A percentile compares a stretch with the other conserved stretches of the same genome.
Evolutionary conservation across 2,329 filamentous ascomycete genomes (phyloP).

Genomic region (Zymoseptoria tritici): DNA sequence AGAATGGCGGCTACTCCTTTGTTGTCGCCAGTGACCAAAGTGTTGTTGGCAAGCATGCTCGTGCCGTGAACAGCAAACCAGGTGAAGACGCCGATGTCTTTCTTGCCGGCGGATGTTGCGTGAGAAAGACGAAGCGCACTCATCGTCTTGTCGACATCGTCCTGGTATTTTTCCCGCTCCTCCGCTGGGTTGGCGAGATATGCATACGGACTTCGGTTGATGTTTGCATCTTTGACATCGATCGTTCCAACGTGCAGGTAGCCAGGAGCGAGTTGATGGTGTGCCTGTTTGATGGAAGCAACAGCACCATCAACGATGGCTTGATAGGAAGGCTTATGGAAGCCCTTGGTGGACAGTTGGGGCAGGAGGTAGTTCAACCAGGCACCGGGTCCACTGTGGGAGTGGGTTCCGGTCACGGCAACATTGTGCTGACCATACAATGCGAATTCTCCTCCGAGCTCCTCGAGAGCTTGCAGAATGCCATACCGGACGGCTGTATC

Average conservation of each 20-base stretch:
- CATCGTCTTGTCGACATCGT: constrained; percentile 66
- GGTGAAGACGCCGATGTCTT: constrained; percentile 72
- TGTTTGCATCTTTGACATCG: constrained; percentile 67
- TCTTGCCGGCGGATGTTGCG: constrained; percentile 62
- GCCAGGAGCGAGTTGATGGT: constrained; percentile 62
- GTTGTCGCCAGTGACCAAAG: constrained; percentile 86
- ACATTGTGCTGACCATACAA: constrained; percentile 74
- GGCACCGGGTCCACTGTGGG: constrained; percentile 81
- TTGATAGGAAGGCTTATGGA: constrained; percentile 76
- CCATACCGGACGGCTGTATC: constrained; percentile 84
- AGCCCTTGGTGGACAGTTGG: constrained; percentile 81
- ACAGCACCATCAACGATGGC: constrained; percentile 83
- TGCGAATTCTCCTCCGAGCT: constrained; percentile 63
- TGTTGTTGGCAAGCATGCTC: constrained; percentile 86
- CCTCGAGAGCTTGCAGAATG: constrained; percentile 67
- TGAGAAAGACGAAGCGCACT: constrained; percentile 64
- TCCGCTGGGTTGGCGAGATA: constrained; percentile 77
- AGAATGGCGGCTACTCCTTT: constrained; percentile 86
- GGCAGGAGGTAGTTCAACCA: constrained; percentile 94
- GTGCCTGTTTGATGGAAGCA: constrained; percentile 72
- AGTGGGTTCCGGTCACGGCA: constrained; percentile 87
- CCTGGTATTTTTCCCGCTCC: constrained; percentile 63
- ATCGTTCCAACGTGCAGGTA: constrained; percentile 63
- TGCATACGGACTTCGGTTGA: constrained; percentile 81
- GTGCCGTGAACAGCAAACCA: constrained; percentile 94